Conservation (phyloP, 2,329 filamentous ascomycete genomes). For the Onygena corvina region DNA sequence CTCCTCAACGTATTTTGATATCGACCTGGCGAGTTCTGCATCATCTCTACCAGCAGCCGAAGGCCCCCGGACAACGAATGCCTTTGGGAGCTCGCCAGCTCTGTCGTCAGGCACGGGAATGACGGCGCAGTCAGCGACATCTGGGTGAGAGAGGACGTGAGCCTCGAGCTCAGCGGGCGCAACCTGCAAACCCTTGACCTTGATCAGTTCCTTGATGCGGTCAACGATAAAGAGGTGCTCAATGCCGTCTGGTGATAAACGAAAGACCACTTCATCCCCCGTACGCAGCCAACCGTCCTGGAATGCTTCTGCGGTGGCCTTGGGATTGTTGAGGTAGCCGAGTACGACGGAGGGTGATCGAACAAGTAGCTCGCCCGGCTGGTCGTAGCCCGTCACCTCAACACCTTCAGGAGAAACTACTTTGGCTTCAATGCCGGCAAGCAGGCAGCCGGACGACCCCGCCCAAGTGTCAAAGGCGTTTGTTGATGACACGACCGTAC, state of each 20-base stretch:
- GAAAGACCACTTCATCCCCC: conserved; percentile 69
- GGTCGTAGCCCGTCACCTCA: conserved; percentile 59
- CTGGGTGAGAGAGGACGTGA: conserved; percentile 60
- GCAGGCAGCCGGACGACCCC: conserved; percentile 59
- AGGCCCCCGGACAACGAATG: conserved; percentile 49
- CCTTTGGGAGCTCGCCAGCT: conserved; percentile 52
- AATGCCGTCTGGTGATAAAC: conserved; percentile 49
- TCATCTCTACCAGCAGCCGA: conserved; percentile 41
- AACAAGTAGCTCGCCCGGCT: conserved; percentile 68
- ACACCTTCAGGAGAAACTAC: conserved; percentile 55
- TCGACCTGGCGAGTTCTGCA: conserved; percentile 38
- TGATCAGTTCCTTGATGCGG: conserved; percentile 66
- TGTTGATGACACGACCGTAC: conserved; percentile 55
- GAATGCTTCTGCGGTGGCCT: conserved; percentile 72
- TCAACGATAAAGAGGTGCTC: conserved; percentile 82
- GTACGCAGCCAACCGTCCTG: conserved; percentile 70
- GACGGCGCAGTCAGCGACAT: conserved; percentile 67
- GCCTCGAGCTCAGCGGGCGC: conserved; percentile 74
- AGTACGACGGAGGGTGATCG: conserved; percentile 65
- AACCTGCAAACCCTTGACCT: conserved; percentile 72
- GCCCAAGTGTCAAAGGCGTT: conserved; percentile 50
- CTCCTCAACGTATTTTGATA: conserved; percentile 48
- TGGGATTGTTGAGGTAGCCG: conserved; percentile 77
- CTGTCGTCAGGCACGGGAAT: conserved; percentile 57
- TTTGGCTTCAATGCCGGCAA: conserved; percentile 54